Percentiles rank a stretch among this genome's conserved stretches.
Evolutionary conservation across 2,329 filamentous ascomycete genomes (phyloP).

Genomic region (Neonectria ditissima): DNA sequence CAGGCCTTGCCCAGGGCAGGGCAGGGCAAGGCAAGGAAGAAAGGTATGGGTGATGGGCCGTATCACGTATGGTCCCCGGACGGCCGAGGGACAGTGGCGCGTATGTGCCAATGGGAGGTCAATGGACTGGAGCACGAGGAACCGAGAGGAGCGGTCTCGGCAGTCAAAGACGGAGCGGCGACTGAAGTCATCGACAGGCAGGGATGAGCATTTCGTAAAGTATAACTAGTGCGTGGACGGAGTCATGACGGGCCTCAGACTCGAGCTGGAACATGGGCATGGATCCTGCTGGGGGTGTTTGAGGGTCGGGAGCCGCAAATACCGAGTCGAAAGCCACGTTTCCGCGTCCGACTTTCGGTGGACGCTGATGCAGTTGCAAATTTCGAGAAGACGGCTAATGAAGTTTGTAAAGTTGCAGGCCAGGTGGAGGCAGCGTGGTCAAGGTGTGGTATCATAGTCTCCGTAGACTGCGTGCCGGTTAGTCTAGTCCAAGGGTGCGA

Average conservation of each 20-base stretch:
- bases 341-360: constrained; percentile 19
- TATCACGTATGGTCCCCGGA: constrained; percentile 6
- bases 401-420: constrained; percentile 20
- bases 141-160: constrained; percentile 29
- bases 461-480: not conserved
- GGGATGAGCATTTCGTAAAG: not conserved
- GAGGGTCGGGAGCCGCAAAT: constrained; percentile 3
- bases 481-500: constrained; percentile 11
- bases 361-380: constrained; percentile 17
- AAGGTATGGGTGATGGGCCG: not conserved
- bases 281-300: constrained; percentile 11
- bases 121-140: constrained; percentile 2
- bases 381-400: constrained; percentile 24
- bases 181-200: constrained; percentile 9
- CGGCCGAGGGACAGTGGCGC: constrained; percentile 17
- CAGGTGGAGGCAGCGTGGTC: constrained; percentile 17
- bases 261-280: constrained; percentile 1
- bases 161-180: constrained; percentile 12
- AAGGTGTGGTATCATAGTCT: constrained; percentile 19
- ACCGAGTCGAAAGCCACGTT: constrained; percentile 6
- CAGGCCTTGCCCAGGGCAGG: constrained; percentile 16
- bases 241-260: not conserved
- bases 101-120: constrained; percentile 3
- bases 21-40: not conserved
- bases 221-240: not conserved